Base-by-base conservation (phyloP, 768 basidiomycete genomes). In the Naganishia onofrii region DNA sequence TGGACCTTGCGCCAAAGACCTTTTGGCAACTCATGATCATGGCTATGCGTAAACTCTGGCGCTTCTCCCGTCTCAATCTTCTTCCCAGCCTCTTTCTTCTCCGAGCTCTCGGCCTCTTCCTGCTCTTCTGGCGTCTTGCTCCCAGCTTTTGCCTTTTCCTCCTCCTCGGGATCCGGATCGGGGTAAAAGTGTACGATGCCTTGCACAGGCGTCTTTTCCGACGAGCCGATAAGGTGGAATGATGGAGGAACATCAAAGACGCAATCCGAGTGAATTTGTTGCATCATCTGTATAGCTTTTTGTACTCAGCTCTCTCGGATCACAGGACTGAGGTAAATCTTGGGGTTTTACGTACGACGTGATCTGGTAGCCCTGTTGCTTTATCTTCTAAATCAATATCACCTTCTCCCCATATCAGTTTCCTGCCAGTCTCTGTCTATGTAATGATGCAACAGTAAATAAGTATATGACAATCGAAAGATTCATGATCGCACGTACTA, bases 211-310 rank as follows among this genome's bases (percentile, higher is more conserved):
- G 71, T 72, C 17, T 67, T 68, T 15, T 74, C 71, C 9, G 76
- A 77, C 2, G 51, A 71, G 2, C 71, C 76, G 4, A 77, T 72
- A 26, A 77, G 70, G 3, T 72, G 42, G 55, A 77, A 77, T 13
- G 68, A 56, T 1, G 66, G 51, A 0, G 76, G 76, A 6, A 74
- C 67, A 23, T 72, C 58, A 8, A 68, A 56, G 26, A 74, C 74
- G 63, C 75, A 75, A 58, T 77, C 76, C n/a, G 70, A 70, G 70
- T 77, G 76, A 26, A 77, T 77, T 70, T 77, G 76, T 66, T 75
- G 74, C 73, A 73, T 76, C 57, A 70, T 73, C 76, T 76, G 68
- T 0, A 26, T 6, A 23, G n/a, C 23, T 51, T 51, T 13, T 21
- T 3, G n/a, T n/a, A 21, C 2, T 51, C n/a, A 51, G 48, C 23